phyloP scores from a whole-genome alignment of 1,284 basidiomycete genomes.

The Moesziomyces aphidis region DNA sequence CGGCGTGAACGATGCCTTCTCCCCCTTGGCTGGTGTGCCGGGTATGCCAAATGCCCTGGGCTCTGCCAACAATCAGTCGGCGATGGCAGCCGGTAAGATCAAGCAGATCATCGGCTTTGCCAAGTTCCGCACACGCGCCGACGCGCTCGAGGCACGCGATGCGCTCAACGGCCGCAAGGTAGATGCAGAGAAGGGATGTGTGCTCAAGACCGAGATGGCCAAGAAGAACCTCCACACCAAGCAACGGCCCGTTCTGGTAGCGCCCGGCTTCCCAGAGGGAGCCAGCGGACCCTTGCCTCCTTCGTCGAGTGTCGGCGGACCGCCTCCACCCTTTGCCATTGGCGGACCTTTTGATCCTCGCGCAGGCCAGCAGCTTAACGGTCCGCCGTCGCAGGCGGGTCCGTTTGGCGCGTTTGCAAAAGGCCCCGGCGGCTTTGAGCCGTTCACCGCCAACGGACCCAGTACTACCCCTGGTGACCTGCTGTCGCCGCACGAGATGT shows the following conservation, averaged over 20 bases:
- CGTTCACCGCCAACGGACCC: constrained; percentile 20
- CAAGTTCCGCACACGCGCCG: constrained; percentile 87
- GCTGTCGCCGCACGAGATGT: constrained; percentile 52
- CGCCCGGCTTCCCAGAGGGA: constrained; percentile 34
- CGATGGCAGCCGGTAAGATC: constrained; percentile 53
- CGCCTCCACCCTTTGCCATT: constrained; percentile 24
- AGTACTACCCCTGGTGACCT: constrained; percentile 29
- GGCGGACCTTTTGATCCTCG: constrained; percentile 39
- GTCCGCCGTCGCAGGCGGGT: constrained; percentile 19
- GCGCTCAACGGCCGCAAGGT: constrained; percentile 89
- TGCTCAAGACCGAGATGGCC: constrained; percentile 98
- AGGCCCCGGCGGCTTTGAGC: constrained; percentile 30
- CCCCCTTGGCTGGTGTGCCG: constrained; percentile 37
- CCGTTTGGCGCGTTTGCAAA: constrained; percentile 28
- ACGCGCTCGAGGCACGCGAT: constrained; percentile 89
- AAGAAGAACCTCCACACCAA: constrained; percentile 97
- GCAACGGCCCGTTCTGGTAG: constrained; percentile 48
- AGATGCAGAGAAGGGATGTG: constrained; percentile 92
- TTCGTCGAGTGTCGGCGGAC: constrained; percentile 7
- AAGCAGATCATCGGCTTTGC: constrained; percentile 98
- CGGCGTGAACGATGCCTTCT: constrained; percentile 45
- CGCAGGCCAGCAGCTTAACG: constrained; percentile 29
- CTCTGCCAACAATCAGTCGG: constrained; percentile 19
- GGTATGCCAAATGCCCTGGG: constrained; percentile 32
- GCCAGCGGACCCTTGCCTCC: constrained; percentile 17